Percentiles rank a stretch among this genome's conserved stretches.
These are phyloP conservation scores for Fraxinus nigra DNA, from an alignment of 305 asterid species.

Conservation along the genomic window DNA sequence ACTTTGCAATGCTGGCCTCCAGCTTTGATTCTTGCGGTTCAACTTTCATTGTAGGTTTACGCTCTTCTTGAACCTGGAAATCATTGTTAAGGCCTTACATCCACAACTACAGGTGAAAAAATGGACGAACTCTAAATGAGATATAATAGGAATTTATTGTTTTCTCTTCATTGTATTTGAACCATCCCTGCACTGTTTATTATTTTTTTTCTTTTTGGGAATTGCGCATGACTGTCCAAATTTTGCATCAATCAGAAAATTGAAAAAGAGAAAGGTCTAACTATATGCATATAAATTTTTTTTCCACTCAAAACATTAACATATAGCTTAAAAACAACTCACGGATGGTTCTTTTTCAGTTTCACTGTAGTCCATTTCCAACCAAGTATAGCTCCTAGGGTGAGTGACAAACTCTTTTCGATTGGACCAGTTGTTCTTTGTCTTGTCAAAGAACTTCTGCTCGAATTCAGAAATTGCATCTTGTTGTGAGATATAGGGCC, in stretches of 20 bases:
- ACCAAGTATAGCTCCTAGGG: slow-evolving; percentile 68
- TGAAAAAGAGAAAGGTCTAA: not conserved
- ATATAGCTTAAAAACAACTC: slow-evolving; percentile 37
- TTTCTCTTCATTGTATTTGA: slow-evolving; percentile 6
- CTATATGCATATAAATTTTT: slow-evolving; percentile 3
- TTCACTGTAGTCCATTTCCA: slow-evolving; percentile 91
- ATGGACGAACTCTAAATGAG: slow-evolving; percentile 3
- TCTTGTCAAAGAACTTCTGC: slow-evolving; percentile 71
- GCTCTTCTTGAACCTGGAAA: slow-evolving; percentile 46
- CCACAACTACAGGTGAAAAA: slow-evolving; percentile 6
- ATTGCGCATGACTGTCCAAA: not conserved
- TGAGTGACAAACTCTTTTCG: slow-evolving; percentile 60
- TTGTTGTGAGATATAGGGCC: slow-evolving; percentile 53
- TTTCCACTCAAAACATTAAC: slow-evolving; percentile 12
- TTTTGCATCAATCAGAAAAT: slow-evolving; percentile 2
- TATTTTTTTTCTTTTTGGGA: not conserved
- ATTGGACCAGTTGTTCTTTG: slow-evolving; percentile 58
- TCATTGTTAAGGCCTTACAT: slow-evolving; percentile 24
- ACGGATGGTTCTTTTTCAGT: slow-evolving; percentile 49
- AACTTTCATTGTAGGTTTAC: slow-evolving; percentile 26
- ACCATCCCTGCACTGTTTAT: not conserved
- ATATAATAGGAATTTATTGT: not conserved
- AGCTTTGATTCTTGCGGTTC: slow-evolving; percentile 71
- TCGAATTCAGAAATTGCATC: slow-evolving; percentile 60
- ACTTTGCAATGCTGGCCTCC: slow-evolving; percentile 73